Base-by-base conservation (phyloP, 495 filamentous ascomycete species). In the Daldinia caldariorum region DNA sequence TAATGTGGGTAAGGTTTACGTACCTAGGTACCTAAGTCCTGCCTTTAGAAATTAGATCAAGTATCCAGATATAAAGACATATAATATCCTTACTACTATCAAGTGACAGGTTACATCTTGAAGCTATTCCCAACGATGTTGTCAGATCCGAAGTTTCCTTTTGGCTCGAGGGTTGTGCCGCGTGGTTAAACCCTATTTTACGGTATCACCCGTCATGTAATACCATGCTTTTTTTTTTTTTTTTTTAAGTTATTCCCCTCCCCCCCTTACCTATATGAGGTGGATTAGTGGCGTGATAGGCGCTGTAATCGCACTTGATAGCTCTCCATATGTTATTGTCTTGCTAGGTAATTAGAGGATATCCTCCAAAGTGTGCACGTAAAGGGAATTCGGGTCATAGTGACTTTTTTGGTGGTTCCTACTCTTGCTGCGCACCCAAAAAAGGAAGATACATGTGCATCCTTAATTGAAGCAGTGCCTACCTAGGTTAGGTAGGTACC, bases 221-320 rank as follows among this genome's bases (percentile, higher is more conserved):
- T 71, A 71, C 63, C 69, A 63, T 72, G 60, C 56, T 26, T 26
- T 26, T 61, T 67, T 67, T 64, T 35, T 9, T 26, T 26, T 26
- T 61, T 67, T 67, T 64, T 35, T 9, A 47, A 53, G 34, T 35
- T 35, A 1, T 1, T 10, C 9, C 34, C 34, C 34, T 10, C 34
- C 9, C 47, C 54, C 56, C 31, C 56, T 29, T 72, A 61, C 60
- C 54, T 72, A 56, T 56, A 64, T 47, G 16, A 64, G 55, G 55
- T 64, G 64, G 63, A 72, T 64, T 72, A 67, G 64, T 72, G 69
- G 60, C 69, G 64, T 72, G 69, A 61, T 49, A 47, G 59, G 57
- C 61, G 6, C 64, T 68, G 70, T 68, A 45, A 50, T 59, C 51
- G 45, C 64, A 72, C 64, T 60, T 67, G 39, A 72, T 55, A 60